Evolutionary conservation across 805 yeast species (phyloP).

Genomic region (Starmerella sirachaensis): DNA sequence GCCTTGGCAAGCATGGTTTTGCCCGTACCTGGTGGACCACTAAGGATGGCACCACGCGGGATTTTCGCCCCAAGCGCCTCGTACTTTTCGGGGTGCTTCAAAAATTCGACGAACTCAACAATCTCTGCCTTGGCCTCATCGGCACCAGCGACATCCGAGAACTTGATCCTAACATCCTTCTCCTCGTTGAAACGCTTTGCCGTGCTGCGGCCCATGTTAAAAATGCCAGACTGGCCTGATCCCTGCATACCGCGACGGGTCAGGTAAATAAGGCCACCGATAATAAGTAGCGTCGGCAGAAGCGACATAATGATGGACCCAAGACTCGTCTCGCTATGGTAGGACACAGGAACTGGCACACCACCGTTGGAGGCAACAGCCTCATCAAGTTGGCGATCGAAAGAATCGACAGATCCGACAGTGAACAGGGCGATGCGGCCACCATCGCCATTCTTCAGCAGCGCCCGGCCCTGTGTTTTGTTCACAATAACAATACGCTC

Average conservation of each 20-base stretch:
- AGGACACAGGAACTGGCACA: conserved; percentile 66
- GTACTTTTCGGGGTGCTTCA: conserved; percentile 80
- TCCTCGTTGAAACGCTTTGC: conserved; percentile 89
- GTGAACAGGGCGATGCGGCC: conserved; percentile 46
- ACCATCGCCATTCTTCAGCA: conserved; percentile 35
- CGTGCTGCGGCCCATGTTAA: conserved; percentile 76
- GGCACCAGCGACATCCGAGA: conserved; percentile 94
- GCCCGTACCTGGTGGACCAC: conserved; percentile 99
- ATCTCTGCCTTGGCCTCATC: conserved; percentile 95
- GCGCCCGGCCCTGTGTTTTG: conserved; percentile 61
- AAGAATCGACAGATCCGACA: conserved; percentile 80
- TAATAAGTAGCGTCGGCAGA: conserved; percentile 76
- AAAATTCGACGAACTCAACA: conserved; percentile 92
- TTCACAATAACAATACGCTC: conserved; percentile 63
- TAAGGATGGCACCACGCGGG: conserved; percentile 93
- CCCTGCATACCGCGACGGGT: conserved; percentile 56
- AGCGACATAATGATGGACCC: conserved; percentile 56
- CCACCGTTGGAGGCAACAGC: conserved; percentile 63
- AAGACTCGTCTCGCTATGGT: conserved; percentile 58
- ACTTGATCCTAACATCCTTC: conserved; percentile 75
- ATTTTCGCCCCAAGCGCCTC: conserved; percentile 92
- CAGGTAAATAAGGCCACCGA: conserved; percentile 80
- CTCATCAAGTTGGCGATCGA: conserved; percentile 65
- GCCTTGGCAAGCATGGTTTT: conserved; percentile 94
- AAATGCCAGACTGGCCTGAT: conserved; percentile 62